Base-by-base conservation (phyloP, 805 yeast genomes). In the Wilhelminamyces savonicus region DNA sequence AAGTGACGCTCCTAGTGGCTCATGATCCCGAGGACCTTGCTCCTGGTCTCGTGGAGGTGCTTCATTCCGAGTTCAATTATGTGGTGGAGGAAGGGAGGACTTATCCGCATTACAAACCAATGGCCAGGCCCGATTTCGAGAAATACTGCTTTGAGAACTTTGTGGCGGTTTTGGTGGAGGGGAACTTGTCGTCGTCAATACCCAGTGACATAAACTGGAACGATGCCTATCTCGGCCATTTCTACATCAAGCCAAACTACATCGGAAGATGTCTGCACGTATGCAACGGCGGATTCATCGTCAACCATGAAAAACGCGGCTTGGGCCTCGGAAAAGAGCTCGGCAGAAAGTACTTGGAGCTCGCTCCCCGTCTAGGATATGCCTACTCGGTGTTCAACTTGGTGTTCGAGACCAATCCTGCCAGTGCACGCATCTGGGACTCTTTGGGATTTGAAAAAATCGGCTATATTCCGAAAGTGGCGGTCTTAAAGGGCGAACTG, bases 221-320 rank as follows among this genome's bases (percentile, higher is more conserved):
- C 4, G 47, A 60, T 1, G 39, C 43, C 5, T 71, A 77, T 36
- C 50, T 85, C 26, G 97, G 96, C 1, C 73, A 82, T 2, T 82
- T 79, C 50, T 83, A 80, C 52, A 65, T 87, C 44, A 86, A 83
- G 48, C 95, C 97, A 12, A 88, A 88, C 54, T 88, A 87, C 50
- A 56, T 66, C 2, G 95, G 94, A 7, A 70, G 95, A 34, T 79
- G 90, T 39, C 76, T 92, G 0, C 96, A 88, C 46, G 79, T 75
- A 17, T 85, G 95, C 46, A 88, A 88, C 51, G 96, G 78, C 0
- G 95, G 94, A 0, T 88, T 88, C 48, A 50, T 86, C 8, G 95
- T 88, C 5, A 71, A 71, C 35, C 62, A 66, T 7, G 39, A 39
- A 0, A 59, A 60, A 16, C 68, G 97, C 37, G 92, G 94, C 0